A percentile compares a stretch with the other conserved stretches of the same genome.
These are phyloP conservation scores for Ophiocordyceps unilateralis DNA, from an alignment of 2,329 filamentous ascomycete species.

Conservation along the genomic window DNA sequence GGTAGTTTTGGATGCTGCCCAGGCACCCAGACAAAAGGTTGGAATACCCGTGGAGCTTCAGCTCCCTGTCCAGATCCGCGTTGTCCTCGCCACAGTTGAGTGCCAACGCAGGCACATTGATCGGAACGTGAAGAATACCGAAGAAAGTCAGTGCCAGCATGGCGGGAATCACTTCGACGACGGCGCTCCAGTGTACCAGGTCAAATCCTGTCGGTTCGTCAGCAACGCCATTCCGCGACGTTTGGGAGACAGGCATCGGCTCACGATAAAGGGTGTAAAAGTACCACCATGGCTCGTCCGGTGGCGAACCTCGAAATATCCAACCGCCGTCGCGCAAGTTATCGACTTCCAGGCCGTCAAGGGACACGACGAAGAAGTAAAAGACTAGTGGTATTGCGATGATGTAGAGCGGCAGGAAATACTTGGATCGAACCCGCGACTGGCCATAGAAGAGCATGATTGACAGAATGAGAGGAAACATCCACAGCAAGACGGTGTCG, in stretches of 20 bases:
- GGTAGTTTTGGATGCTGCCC: conserved; percentile 89
- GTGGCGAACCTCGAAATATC: conserved; percentile 78
- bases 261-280: conserved; percentile 92
- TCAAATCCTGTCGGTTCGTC: conserved; percentile 45
- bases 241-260: conserved; percentile 10
- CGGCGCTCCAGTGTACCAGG: conserved; percentile 65
- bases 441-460: conserved; percentile 62
- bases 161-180: conserved; percentile 71
- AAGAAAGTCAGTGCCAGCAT: conserved; percentile 98
- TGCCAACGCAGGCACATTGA: conserved; percentile 88
- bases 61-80: conserved; percentile 73
- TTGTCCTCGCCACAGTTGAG: conserved; percentile 87
- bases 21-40: conserved; percentile 76
- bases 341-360: conserved; percentile 50
- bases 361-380: conserved; percentile 56
- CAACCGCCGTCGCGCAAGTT: conserved; percentile 59
- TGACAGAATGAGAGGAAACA: conserved; percentile 60
- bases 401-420: conserved; percentile 77
- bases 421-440: conserved; percentile 61
- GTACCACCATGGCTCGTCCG: conserved; percentile 85
- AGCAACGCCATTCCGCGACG: neutral
- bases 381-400: conserved; percentile 60
- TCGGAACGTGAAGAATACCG: conserved; percentile 88
- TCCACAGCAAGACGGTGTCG: conserved; percentile 70
- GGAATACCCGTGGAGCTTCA: conserved; percentile 83